These are phyloP conservation scores for Solanum stenotomum DNA, from an alignment of 257 asterid species.

Conservation along the genomic window DNA sequence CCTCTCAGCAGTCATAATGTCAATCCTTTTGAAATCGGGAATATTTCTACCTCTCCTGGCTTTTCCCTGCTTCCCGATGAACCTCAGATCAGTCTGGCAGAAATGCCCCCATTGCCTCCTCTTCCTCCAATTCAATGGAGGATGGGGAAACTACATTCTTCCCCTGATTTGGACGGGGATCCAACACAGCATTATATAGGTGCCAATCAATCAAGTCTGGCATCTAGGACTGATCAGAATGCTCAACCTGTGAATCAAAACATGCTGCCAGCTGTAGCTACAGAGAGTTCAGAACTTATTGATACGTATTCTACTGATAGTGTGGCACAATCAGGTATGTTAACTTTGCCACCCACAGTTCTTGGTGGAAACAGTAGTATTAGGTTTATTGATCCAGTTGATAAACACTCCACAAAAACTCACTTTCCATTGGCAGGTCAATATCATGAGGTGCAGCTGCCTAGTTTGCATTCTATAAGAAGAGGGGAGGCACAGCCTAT, in stretches of 20 bases:
- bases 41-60: constrained; percentile 25
- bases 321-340: not conserved
- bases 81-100: constrained; percentile 30
- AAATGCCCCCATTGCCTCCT: constrained; percentile 81
- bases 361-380: constrained; percentile 8
- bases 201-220: not conserved
- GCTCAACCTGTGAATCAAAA: constrained; percentile 9
- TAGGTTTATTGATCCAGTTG: not conserved
- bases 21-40: constrained; percentile 20
- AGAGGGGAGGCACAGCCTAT: constrained; percentile 2
- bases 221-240: constrained; percentile 5
- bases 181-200: constrained; percentile 4
- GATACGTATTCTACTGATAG: not conserved
- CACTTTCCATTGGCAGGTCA: constrained; percentile 9
- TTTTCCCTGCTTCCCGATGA: constrained; percentile 18
- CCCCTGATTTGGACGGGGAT: constrained; percentile 22
- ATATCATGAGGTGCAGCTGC: constrained; percentile 6
- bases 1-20: constrained; percentile 9
- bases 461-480: not conserved
- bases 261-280: not conserved
- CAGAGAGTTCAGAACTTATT: constrained; percentile 1
- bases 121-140: constrained; percentile 98
- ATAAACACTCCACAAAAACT: not conserved
- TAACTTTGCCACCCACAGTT: not conserved
- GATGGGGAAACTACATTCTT: constrained; percentile 50